Base-by-base conservation (phyloP, 257 asterid genomes). In the Solanum sejunctum region DNA sequence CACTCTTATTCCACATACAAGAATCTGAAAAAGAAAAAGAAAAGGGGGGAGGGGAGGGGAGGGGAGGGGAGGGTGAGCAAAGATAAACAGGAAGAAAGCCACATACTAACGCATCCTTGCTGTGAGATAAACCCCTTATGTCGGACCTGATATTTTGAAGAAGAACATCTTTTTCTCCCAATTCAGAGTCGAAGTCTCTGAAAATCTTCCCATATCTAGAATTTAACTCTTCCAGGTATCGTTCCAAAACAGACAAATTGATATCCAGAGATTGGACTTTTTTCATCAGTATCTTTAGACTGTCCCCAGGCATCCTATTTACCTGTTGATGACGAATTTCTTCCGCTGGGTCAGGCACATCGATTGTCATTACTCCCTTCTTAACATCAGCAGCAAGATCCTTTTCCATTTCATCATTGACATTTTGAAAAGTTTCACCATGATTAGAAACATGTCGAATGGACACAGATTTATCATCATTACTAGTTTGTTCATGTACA, bases 241-340 rank as follows among this genome's bases (percentile, higher is more conserved):
- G 92, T 88, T 95, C 99, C 26, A 95, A 89, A 85, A 97, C 91
- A 10, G 94, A 97, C 73, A 97, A 84, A 89, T 93, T 94, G 89
- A 95, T 84, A 92, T 97, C 99, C 86, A 97, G 89, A 32, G 97
- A 93, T 85, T 94, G 89, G 3, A 95, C 98, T 86, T 97, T 97
- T 84, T 91, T 89, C 98, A 95, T 91, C 56, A 97, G 89, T 85
- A 97, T 95, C 91, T 93, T 95, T 83, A 97, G 98, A 89, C 97
- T 95, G 86, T 97, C 99, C 75, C 98, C 99, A 12, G 98, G 98
- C 97, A 95, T 92, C 92, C 98, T 90, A 87, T 93, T 94, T 81
- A 93, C 91, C 82, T 94, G 98, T 77, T 89, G 95, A 56, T 90
- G 93, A 18, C 91, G 93, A 71, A 89, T 82, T 90, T 95, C 98